These are phyloP conservation scores for Clonostachys solani DNA, from an alignment of 2,329 filamentous ascomycete species.

Conservation along the genomic window DNA sequence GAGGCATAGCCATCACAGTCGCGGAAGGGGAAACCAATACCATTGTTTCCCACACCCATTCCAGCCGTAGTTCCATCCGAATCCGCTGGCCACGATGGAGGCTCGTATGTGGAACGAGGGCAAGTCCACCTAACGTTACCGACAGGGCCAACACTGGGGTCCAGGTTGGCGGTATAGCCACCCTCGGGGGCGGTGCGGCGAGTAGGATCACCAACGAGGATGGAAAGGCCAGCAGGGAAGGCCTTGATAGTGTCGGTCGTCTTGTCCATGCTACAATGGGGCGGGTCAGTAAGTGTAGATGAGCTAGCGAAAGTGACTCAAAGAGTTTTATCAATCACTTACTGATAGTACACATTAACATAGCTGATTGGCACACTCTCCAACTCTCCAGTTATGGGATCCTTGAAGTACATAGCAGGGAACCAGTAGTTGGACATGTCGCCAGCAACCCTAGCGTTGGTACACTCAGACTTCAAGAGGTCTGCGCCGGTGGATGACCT, in stretches of 20 bases:
- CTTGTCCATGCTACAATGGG: slow-evolving; percentile 45
- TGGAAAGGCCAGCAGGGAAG: slow-evolving; percentile 68
- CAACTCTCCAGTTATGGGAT: slow-evolving; percentile 58
- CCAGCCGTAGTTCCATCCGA: slow-evolving; percentile 53
- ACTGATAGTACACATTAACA: slow-evolving; percentile 76
- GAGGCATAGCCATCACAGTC: slow-evolving; percentile 62
- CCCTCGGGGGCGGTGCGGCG: slow-evolving; percentile 52
- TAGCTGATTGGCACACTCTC: slow-evolving; percentile 66
- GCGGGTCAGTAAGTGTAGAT: neutral
- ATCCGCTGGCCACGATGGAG: slow-evolving; percentile 46
- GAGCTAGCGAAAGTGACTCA: neutral
- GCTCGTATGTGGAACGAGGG: slow-evolving; percentile 44
- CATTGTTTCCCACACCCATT: slow-evolving; percentile 51
- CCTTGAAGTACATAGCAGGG: slow-evolving; percentile 64
- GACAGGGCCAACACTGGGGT: slow-evolving; percentile 45
- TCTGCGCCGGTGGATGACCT: slow-evolving; percentile 56
- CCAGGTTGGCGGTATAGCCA: slow-evolving; percentile 43
- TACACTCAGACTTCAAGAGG: slow-evolving; percentile 60
- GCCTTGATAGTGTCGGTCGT: slow-evolving; percentile 63
- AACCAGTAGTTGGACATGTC: slow-evolving; percentile 78
- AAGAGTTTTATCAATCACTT: slow-evolving; percentile 12
- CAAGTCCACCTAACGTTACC: slow-evolving; percentile 58
- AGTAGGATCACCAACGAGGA: slow-evolving; percentile 62
- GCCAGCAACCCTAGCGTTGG: slow-evolving; percentile 62
- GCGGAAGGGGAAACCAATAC: slow-evolving; percentile 64